Percentiles rank a stretch among this genome's conserved stretches.
Conservation (phyloP, 2,329 filamentous ascomycete species). For the Nemania abortiva region DNA sequence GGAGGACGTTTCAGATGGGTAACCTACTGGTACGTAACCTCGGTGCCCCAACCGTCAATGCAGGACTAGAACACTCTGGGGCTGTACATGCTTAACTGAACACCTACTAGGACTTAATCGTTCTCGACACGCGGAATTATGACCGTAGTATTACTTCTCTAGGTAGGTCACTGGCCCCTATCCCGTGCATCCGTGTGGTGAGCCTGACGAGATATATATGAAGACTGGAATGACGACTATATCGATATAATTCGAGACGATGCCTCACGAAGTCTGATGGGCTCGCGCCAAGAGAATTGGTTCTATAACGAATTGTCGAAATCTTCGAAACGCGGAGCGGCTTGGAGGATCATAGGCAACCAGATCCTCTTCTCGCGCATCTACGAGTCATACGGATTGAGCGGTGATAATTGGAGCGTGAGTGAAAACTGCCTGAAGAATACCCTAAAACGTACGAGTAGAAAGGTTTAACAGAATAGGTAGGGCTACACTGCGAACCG, state of each 20-base stretch:
- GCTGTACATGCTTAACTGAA: constrained; percentile 63
- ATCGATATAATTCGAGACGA: constrained; percentile 73
- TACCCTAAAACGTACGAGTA: neutral
- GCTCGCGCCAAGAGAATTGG: constrained; percentile 79
- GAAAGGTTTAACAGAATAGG: neutral
- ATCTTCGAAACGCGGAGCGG: constrained; percentile 72
- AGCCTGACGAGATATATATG: constrained; percentile 49
- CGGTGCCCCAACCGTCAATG: too few relatives aligned
- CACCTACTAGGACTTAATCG: constrained; percentile 66
- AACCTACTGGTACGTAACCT: constrained; percentile 60
- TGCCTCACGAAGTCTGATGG: constrained; percentile 77
- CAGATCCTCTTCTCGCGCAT: constrained; percentile 76
- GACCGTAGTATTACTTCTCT: constrained; percentile 72
- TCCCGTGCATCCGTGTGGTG: neutral
- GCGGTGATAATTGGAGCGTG: constrained; percentile 54
- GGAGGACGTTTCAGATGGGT: constrained; percentile 75
- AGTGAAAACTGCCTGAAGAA: constrained; percentile 32
- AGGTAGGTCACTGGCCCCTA: constrained; percentile 39
- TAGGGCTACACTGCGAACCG: constrained; percentile 77
- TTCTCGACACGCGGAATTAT: constrained; percentile 77
- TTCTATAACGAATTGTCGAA: constrained; percentile 71
- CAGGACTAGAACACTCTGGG: neutral
- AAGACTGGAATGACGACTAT: constrained; percentile 72
- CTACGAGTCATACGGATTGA: constrained; percentile 50
- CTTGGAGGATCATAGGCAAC: constrained; percentile 78